phyloP scores from a whole-genome alignment of 1,284 basidiomycete genomes.

The Melampsora larici-populina region DNA sequence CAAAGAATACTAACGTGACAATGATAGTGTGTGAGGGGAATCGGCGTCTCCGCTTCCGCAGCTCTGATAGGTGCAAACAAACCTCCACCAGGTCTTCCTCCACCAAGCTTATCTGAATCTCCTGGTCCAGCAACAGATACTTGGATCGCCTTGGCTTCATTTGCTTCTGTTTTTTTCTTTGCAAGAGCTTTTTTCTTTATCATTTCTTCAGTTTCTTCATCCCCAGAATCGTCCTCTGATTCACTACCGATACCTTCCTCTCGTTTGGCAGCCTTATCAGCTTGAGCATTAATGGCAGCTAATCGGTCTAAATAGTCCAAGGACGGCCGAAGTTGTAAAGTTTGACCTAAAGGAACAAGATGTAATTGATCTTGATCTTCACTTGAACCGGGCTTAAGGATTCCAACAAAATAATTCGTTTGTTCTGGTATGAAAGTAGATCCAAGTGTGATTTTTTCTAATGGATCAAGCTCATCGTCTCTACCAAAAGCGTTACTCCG shows the following conservation, averaged over 20 bases:
- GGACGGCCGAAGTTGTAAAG: conserved; percentile 50
- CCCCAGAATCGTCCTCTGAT: conserved; percentile 43
- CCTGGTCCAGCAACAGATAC: conserved; percentile 46
- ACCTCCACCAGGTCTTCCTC: conserved; percentile 47
- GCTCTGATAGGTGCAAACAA: conserved; percentile 50
- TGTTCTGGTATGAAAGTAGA: conserved; percentile 50
- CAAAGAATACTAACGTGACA: conserved; percentile 46
- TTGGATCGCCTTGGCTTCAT: conserved; percentile 49
- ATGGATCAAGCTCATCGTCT: conserved; percentile 41
- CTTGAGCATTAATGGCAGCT: conserved; percentile 45
- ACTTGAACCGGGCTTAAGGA: conserved; percentile 48
- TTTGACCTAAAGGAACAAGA: conserved; percentile 50
- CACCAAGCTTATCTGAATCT: conserved; percentile 32
- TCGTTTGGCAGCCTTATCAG: conserved; percentile 42
- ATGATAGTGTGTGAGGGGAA: conserved; percentile 48
- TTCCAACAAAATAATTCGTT: conserved; percentile 50
- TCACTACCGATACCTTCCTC: conserved; percentile 48
- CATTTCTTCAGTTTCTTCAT: conserved; percentile 44
- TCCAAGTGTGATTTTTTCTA: conserved; percentile 48
- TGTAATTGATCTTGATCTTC: conserved; percentile 45
- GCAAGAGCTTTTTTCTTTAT: conserved; percentile 45
- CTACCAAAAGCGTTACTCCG: conserved; percentile 43
- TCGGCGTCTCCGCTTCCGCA: conserved; percentile 49
- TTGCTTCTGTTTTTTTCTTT: conserved; percentile 49
- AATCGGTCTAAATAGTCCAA: conserved; percentile 51